A percentile compares a stretch with the other conserved stretches of the same genome.
phyloP scores from a whole-genome alignment of 257 asterid species.

The Hygrophila difformis region DNA sequence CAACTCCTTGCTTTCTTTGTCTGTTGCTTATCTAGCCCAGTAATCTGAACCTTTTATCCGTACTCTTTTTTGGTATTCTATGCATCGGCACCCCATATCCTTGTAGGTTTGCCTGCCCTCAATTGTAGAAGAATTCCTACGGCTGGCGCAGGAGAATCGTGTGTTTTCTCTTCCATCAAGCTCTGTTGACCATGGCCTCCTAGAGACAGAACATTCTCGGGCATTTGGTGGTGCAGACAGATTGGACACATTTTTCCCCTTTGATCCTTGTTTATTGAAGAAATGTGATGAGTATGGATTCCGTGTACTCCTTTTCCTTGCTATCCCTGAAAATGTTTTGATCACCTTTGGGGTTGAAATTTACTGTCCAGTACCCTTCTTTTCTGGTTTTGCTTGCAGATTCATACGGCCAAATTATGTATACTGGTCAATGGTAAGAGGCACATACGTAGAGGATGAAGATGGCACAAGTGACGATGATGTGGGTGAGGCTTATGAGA shows the following conservation, averaged over 20 bases:
- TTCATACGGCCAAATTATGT: conserved; percentile 72
- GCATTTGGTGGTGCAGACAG: conserved; percentile 70
- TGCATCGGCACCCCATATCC: no score
- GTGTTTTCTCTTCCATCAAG: conserved; percentile 49
- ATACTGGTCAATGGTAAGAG: conserved; percentile 91
- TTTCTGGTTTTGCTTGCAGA: conserved; percentile 19
- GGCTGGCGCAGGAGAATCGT: conserved; percentile 38
- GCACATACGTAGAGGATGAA: conserved; percentile 36
- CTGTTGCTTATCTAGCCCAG: no score
- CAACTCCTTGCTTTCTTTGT: no score
- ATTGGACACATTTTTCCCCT: conserved; percentile 84
- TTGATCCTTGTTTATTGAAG: conserved; percentile 79
- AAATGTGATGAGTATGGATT: conserved; percentile 68
- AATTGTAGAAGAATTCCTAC: conserved; percentile 73
- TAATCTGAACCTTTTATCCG: background rate
- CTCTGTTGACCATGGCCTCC: conserved; percentile 21
- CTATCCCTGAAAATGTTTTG: no score
- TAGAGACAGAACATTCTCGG: conserved; percentile 54
- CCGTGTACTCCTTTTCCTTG: background rate
- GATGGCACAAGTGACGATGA: conserved; percentile 54
- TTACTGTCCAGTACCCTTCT: no score
- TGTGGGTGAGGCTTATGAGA: conserved; percentile 18
- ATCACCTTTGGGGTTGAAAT: no score
- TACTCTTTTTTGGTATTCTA: no score
- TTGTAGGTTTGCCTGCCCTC: conserved; percentile 80